Base-by-base conservation (phyloP, 2,329 filamentous ascomycete species). In the Amesomyces nigricolor region DNA sequence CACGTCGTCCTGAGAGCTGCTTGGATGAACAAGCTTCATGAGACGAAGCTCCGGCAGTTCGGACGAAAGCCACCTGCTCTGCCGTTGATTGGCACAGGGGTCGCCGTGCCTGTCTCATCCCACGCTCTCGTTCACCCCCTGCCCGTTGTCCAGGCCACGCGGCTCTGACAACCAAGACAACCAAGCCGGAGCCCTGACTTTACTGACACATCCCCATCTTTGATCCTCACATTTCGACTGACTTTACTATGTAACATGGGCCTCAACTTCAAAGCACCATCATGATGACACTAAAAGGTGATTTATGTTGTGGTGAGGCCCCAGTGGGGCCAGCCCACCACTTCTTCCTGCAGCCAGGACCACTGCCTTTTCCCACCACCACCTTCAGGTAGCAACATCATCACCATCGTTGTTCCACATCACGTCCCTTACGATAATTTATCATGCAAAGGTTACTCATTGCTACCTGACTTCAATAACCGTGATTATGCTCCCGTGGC, bases 61-160 rank as follows among this genome's bases (percentile, higher is more conserved):
- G 16, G 53, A 55, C 26, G 53, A 47, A 30, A 35, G 35, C 7
- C 17, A 51, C 42, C 42, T 35, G 42, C 22, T 38, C 47, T 32
- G 42, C 42, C 30, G 47, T 26, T 47, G 46, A 44, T 51, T 22
- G 19, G 11, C 39, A 49, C 54, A 44, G 26, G 46, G 45, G 50
- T 53, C 45, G 17, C 22, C 29, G 42, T 22, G 13, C 46, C 48
- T 57, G 50, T 57, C 54, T 50, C 49, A 48, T 56, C 49, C 32
- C n/a, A 47, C 32, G 29, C 35, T 38, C 19, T 46, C 49, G 39
- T 32, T 51, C 37, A 47, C 19, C 47, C 53, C 47, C 43, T 51
- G 53, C n/a, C 39, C 35, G 17, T 14, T 35, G 13, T 6, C 4
- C 8, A 19, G 4, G 16, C 10, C 37, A 19, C 7, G 16, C 5